Evolutionary conservation across 2,329 filamentous ascomycete genomes (phyloP), one percentile per base, ranked within the genome.

Genomic region (Thelonectria discophora): DNA sequence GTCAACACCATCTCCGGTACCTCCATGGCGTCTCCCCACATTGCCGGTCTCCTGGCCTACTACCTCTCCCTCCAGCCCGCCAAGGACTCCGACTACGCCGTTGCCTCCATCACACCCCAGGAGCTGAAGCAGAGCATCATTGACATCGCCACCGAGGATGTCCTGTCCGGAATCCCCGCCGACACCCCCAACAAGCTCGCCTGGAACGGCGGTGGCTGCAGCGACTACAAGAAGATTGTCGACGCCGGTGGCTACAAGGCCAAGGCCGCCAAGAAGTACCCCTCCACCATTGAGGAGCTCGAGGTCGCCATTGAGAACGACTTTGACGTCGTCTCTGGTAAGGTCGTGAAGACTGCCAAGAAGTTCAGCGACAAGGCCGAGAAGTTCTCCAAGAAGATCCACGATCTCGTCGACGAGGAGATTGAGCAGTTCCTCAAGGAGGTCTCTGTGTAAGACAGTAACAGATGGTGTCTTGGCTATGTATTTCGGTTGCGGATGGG

Each of bases 1-100:
- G 88, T 93, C 84, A 99, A 99, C 89, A 97, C 93, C 82, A 99
- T 99, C 84, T 98, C 94, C 43, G 95, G 95, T 79, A 99, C 95
- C 69, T 99, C 95, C 57, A 99, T 99, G 95, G 95, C 95, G 65
- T 98, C 95, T 65, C 95, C 95, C 72, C 95, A 99, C 81, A 91
- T 99, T 77, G 90, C 90, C 76, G 95, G 95, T 87, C 93, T 99
- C 67, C 85, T 98, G 73, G 95, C 95, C 82, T 99, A 99, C 87
- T 92, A 97, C 82, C 89, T 99, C 63, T 99, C 95, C 68, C 93
- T 99, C 59, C 94, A 98, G 83, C 95, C 95, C 50, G 83, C 91
- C 68, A 86, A 86, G 73, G 92, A 96, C 81, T 99, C 96, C 43
- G 93, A 92, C 76, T 99, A 93, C 77, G 90, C 94, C 66, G 89